A percentile compares a stretch with the other conserved stretches of the same genome.
These are phyloP conservation scores for Phytophthora foliorum DNA, from an alignment of 352 stramenopile species.

Conservation along the genomic window DNA sequence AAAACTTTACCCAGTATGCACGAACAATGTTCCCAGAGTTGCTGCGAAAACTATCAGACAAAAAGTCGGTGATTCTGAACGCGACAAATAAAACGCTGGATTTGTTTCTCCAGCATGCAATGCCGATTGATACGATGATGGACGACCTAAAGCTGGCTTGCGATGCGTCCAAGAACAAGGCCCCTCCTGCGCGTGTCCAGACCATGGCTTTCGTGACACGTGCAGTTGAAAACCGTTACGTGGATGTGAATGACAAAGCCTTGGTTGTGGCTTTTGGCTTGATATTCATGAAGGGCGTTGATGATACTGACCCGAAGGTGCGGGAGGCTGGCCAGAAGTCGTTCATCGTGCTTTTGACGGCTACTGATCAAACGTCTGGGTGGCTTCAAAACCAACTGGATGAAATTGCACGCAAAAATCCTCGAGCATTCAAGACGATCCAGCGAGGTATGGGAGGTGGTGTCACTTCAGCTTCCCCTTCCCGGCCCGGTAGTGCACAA, in stretches of 20 bases:
- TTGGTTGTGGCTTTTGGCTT: slow-evolving; percentile 72
- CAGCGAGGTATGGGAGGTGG: slow-evolving; percentile 52
- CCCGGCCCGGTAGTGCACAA: slow-evolving; percentile 40
- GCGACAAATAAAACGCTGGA: slow-evolving; percentile 88
- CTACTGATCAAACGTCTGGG: slow-evolving; percentile 50
- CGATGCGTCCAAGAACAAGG: slow-evolving; percentile 86
- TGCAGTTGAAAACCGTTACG: slow-evolving; percentile 73
- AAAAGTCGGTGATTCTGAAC: slow-evolving; percentile 86
- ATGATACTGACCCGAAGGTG: slow-evolving; percentile 85
- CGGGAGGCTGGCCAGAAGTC: slow-evolving; percentile 79
- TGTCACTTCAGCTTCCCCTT: slow-evolving; percentile 35
- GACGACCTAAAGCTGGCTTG: slow-evolving; percentile 82
- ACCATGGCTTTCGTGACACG: slow-evolving; percentile 76
- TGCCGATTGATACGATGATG: slow-evolving; percentile 92
- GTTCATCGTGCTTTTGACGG: slow-evolving; percentile 68
- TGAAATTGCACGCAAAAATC: slow-evolving; percentile 75
- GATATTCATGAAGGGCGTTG: slow-evolving; percentile 70
- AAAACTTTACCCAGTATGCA: slow-evolving; percentile 85
- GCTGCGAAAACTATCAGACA: slow-evolving; percentile 89
- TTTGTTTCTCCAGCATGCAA: slow-evolving; percentile 79
- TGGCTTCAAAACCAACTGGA: slow-evolving; percentile 75
- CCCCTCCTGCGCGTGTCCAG: slow-evolving; percentile 80
- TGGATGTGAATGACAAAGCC: slow-evolving; percentile 70
- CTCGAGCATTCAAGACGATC: slow-evolving; percentile 77
- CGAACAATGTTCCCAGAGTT: slow-evolving; percentile 82